Base-by-base conservation (phyloP, 2,329 filamentous ascomycete genomes). In the Pseudodiploospora longispora region DNA sequence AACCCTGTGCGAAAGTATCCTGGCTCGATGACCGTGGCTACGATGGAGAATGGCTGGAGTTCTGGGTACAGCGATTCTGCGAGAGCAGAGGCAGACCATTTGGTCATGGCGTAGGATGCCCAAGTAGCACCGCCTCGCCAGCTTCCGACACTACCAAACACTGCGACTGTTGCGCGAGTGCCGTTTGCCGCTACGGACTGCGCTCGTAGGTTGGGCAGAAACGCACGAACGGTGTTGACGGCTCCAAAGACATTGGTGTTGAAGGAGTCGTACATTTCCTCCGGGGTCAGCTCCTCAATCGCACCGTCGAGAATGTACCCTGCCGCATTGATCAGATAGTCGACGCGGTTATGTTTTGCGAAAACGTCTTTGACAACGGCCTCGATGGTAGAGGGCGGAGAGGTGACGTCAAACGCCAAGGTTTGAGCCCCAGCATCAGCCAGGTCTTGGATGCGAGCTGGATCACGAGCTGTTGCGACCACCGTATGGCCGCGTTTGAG, bases 161-260 rank as follows among this genome's bases (percentile, higher is more conserved):
- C 70, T 9, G 68, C 68, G 2, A 77, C 52, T 12, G 47, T 57
- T 0, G 49, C 54, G 6, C 61, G 52, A 2, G 33, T 43, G 0
- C 52, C 59, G 30, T 52, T 46, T 3, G 56, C 59, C 0, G 54
- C 58, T 4, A 55, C 2, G 1, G 47, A 33, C 42, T 66, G 64
- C 8, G 55, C 58, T 9, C 75, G 68, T 45, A 80, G 61, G 4
- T 70, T 61, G 0, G 72, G 71, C 0, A 75, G 51, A 4, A 75
- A 67, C 0, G 72, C 70, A 5, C 69, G 67, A 29, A 68, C 64
- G 1, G 75, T 65, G 44, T 71, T 74, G 41, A 75, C 55, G 6
- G 63, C 57, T 3, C 74, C 75, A 48, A 78, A 72, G 30, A 79
- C 70, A 44, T 80, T 79, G 30, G 72, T 74, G 52, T 72, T 65